Evolutionary conservation across 1,284 basidiomycete genomes (phyloP).

Genomic region (Kwoniella shivajii): DNA sequence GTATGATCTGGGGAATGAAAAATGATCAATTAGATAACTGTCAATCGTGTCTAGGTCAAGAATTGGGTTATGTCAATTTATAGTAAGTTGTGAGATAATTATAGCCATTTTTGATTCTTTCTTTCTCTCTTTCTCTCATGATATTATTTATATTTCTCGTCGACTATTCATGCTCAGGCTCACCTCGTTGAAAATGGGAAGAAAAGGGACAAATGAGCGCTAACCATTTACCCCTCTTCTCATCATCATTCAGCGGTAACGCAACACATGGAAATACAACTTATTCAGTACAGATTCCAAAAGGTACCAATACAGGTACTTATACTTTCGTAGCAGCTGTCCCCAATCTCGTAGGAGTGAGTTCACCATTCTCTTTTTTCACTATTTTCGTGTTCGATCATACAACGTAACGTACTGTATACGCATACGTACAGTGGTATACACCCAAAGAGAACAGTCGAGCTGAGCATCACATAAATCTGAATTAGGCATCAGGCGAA

Average conservation of each 20-base stretch:
- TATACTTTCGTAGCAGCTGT: slow-evolving; percentile 25
- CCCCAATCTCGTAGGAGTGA: slow-evolving; percentile 32
- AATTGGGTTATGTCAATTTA: slow-evolving; percentile 23
- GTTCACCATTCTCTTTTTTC: too few species aligned
- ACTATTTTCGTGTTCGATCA: too few species aligned
- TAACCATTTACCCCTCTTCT: too few species aligned
- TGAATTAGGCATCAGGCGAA: too few species aligned
- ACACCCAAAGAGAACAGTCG: too few species aligned
- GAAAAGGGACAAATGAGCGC: too few species aligned
- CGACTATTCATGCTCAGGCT: too few species aligned
- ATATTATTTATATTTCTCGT: neutral
- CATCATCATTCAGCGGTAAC: neutral
- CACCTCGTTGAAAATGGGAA: too few species aligned
- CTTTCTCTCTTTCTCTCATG: neutral
- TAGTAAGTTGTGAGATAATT: slow-evolving; percentile 31
- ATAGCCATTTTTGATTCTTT: neutral
- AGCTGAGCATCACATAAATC: too few species aligned
- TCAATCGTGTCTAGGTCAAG: slow-evolving; percentile 18
- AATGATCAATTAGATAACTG: slow-evolving; percentile 3
- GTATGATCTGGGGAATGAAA: slow-evolving; percentile 10
- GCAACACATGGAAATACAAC: slow-evolving; percentile 11
- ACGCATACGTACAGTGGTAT: too few species aligned
- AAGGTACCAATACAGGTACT: neutral
- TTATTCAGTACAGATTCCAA: slow-evolving; percentile 19
- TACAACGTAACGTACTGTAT: too few species aligned